These are phyloP conservation scores for Zymoseptoria crescenta DNA, from an alignment of 2,329 filamentous ascomycete species.

Conservation along the genomic window DNA sequence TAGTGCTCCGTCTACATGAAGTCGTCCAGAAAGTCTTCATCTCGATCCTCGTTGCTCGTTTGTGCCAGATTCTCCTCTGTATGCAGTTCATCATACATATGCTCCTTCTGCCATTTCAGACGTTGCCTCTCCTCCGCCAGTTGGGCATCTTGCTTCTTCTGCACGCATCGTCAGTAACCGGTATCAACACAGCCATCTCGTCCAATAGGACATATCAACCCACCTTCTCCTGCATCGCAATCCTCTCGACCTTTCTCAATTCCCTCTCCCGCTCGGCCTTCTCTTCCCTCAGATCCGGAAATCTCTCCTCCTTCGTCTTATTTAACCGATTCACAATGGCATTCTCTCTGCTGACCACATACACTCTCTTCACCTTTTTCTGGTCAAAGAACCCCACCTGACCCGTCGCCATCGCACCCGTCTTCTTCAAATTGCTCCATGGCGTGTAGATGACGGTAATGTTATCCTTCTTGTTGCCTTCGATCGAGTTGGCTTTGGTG, in stretches of 20 bases:
- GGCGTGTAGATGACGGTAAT: slow-evolving; percentile 95
- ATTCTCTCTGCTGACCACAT: slow-evolving; percentile 77
- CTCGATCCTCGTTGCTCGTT: slow-evolving; percentile 78
- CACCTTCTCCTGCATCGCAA: slow-evolving; percentile 55
- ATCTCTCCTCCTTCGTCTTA: slow-evolving; percentile 87
- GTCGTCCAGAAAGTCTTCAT: slow-evolving; percentile 73
- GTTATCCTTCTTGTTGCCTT: slow-evolving; percentile 99
- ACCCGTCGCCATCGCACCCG: slow-evolving; percentile 88
- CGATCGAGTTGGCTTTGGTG: slow-evolving; percentile 97
- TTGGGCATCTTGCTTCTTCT: slow-evolving; percentile 67
- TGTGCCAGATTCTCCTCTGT: slow-evolving; percentile 69
- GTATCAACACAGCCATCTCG: background rate
- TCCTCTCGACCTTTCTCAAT: slow-evolving; percentile 64
- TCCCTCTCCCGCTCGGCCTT: slow-evolving; percentile 68
- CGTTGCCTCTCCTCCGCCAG: slow-evolving; percentile 74
- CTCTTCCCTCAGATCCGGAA: slow-evolving; percentile 74
- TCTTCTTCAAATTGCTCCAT: slow-evolving; percentile 93
- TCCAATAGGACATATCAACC: slow-evolving; percentile 13
- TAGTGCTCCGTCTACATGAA: slow-evolving; percentile 56
- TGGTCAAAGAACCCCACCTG: slow-evolving; percentile 92
- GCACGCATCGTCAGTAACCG: slow-evolving; percentile 3
- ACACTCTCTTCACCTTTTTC: slow-evolving; percentile 73
- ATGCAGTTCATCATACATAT: slow-evolving; percentile 92
- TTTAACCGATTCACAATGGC: slow-evolving; percentile 93
- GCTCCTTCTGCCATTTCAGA: slow-evolving; percentile 91